Percentiles rank a stretch among this genome's conserved stretches.
Evolutionary conservation across 345 rosid species (phyloP).

Genomic region (Citrus reticulata): DNA sequence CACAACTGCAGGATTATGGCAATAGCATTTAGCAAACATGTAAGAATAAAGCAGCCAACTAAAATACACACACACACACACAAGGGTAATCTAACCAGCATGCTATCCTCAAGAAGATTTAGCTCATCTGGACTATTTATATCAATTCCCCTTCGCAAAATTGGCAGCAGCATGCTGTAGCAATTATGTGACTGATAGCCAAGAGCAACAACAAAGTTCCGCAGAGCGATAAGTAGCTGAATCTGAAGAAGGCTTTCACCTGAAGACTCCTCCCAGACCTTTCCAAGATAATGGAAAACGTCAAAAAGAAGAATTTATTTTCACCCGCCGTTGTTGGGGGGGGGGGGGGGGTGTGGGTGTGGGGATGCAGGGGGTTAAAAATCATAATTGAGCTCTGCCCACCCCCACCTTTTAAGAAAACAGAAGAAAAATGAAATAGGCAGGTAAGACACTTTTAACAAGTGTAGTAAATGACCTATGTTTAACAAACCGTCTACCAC

Average conservation of each 20-base stretch:
- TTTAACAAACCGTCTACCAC: background rate
- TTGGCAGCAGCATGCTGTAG: constrained; percentile 75
- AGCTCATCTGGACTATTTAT: constrained; percentile 84
- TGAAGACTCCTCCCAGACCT: constrained; percentile 97
- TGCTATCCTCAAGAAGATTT: constrained; percentile 92
- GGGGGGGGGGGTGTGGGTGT: no score
- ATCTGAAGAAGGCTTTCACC: constrained; percentile 97
- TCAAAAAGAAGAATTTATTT: background rate
- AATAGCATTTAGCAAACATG: constrained; percentile 15
- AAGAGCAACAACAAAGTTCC: constrained; percentile 84
- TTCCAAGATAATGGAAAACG: constrained; percentile 14
- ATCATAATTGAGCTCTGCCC: no score
- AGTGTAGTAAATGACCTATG: background rate
- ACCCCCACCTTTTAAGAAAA: background rate
- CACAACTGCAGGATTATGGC: constrained; percentile 67
- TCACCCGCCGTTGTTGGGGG: no score
- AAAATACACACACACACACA: background rate
- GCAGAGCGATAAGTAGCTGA: constrained; percentile 93
- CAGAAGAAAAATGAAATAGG: background rate
- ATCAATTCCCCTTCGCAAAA: constrained; percentile 83
- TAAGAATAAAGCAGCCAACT: constrained; percentile 11
- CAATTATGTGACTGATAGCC: constrained; percentile 82
- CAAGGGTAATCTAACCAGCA: constrained; percentile 59
- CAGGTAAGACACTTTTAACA: background rate
- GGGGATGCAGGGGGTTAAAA: no score